A percentile compares a stretch with the other conserved stretches of the same genome.
Evolutionary conservation across 2,329 filamentous ascomycete species (phyloP).

Genomic region (Diplodia sapinea): DNA sequence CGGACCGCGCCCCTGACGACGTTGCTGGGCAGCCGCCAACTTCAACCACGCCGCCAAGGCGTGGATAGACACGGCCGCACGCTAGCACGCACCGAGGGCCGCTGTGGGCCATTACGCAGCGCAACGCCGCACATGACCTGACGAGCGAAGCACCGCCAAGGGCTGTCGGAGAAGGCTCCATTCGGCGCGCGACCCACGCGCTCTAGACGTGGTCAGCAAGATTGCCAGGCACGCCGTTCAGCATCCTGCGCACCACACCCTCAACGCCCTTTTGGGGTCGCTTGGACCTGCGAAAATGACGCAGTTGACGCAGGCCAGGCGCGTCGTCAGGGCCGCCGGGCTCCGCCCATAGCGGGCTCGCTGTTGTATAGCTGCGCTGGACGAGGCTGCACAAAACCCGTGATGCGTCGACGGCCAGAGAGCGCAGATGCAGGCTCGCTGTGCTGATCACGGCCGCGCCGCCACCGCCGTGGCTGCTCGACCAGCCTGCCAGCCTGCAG

Average conservation of each 20-base stretch:
- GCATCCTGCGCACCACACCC: conserved; percentile 24
- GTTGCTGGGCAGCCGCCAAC: conserved; percentile 9
- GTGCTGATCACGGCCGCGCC: conserved; percentile 18
- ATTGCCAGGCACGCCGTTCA: conserved; percentile 27
- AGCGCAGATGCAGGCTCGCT: conserved; percentile 3
- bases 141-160: conserved; percentile 25
- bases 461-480: conserved; percentile 1
- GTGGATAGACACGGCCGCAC: conserved; percentile 18
- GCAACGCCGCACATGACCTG: conserved; percentile 31
- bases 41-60: conserved; percentile 17
- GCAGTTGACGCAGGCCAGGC: conserved; percentile 22
- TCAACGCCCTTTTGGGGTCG: conserved; percentile 13
- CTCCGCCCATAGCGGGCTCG: conserved; percentile 8
- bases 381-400: conserved; percentile 20
- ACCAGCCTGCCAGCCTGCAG: conserved; percentile 12
- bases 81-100: conserved; percentile 17
- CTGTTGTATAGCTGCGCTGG: background rate
- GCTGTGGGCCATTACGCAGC: conserved; percentile 30
- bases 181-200: conserved; percentile 19
- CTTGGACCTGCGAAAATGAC: conserved; percentile 29
- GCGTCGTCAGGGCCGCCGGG: conserved; percentile 20
- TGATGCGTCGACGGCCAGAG: background rate
- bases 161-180: conserved; percentile 15
- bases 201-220: conserved; percentile 28
- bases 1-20: conserved; percentile 7